Conservation (phyloP, 2,329 filamentous ascomycete species). For the Lasiodiplodia citricola region DNA sequence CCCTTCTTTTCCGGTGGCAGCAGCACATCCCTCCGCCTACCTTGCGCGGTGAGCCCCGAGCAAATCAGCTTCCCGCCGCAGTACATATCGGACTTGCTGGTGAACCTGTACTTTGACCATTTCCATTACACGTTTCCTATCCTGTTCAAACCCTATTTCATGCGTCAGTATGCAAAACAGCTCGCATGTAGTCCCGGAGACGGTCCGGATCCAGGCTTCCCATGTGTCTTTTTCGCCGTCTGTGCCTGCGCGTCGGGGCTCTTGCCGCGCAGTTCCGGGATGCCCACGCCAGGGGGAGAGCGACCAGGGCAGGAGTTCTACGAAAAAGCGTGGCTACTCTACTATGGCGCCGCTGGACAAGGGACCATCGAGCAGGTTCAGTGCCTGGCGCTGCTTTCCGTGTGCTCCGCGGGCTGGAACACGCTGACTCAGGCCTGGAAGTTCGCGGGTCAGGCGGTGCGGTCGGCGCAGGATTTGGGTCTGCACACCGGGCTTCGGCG, state of each 20-base stretch:
- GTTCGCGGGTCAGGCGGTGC: conserved; percentile 16
- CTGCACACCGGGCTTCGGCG: conserved; percentile 4
- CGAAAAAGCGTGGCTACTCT: conserved; percentile 7
- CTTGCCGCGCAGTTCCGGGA: background rate
- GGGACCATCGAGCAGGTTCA: conserved; percentile 13
- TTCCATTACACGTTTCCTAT: background rate
- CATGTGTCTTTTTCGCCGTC: conserved; percentile 2
- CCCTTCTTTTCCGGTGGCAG: background rate
- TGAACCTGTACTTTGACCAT: conserved; percentile 5
- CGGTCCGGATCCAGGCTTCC: conserved; percentile 1
- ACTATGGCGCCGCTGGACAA: background rate
- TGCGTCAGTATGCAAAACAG: conserved; percentile 2
- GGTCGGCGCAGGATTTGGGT: conserved; percentile 6
- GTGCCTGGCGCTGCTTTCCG: conserved; percentile 15
- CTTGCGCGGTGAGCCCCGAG: background rate
- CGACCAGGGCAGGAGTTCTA: background rate
- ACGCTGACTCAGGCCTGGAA: conserved; percentile 13
- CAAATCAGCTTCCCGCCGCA: conserved; percentile 15
- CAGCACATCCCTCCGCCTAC: background rate
- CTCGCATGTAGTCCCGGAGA: background rate
- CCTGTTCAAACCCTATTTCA: conserved; percentile 10
- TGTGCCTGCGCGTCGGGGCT: background rate
- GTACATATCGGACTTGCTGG: conserved; percentile 9
- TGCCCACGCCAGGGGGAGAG: background rate
- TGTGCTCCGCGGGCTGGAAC: conserved; percentile 14